phyloP scores from a whole-genome alignment of 345 rosid genomes.

The Carallia brachiata region DNA sequence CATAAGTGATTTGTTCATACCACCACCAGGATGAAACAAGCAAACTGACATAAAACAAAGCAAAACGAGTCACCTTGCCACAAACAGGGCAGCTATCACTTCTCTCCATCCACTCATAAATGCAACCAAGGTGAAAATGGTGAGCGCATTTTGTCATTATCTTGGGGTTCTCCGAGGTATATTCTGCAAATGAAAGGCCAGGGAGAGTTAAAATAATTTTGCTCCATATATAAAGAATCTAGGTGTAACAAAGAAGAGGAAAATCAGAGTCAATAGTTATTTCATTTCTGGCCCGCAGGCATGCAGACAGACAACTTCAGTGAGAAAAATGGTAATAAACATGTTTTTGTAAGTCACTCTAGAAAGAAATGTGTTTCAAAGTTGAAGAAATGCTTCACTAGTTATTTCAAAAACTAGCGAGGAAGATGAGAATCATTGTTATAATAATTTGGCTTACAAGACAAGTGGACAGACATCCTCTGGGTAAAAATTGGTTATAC shows the following conservation, averaged over 20 bases:
- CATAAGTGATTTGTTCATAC: too few relatives aligned
- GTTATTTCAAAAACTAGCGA: too few relatives aligned
- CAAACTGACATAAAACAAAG: not conserved
- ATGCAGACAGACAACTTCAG: not conserved
- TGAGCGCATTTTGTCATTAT: conserved; percentile 55
- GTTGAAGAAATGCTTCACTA: too few relatives aligned
- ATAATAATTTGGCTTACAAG: too few relatives aligned
- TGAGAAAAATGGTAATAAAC: not conserved
- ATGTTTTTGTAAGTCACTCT: too few relatives aligned
- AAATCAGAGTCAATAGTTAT: not conserved
- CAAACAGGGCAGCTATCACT: conserved; percentile 73
- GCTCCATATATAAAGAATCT: too few relatives aligned
- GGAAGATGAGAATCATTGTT: too few relatives aligned
- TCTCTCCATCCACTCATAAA: conserved; percentile 80
- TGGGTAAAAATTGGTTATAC: too few relatives aligned
- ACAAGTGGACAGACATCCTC: too few relatives aligned
- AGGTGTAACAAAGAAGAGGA: not conserved
- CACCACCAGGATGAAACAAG: not conserved
- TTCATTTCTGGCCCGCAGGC: not conserved
- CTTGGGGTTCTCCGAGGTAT: conserved; percentile 62
- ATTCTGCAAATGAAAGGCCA: conserved; percentile 40
- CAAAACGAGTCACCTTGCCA: conserved; percentile 46
- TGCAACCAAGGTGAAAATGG: conserved; percentile 74
- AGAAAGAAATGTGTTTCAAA: too few relatives aligned
- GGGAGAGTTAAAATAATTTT: not conserved